Base-by-base conservation (phyloP, 148 eudicot genomes). In the Pharnaceum exiguum region DNA sequence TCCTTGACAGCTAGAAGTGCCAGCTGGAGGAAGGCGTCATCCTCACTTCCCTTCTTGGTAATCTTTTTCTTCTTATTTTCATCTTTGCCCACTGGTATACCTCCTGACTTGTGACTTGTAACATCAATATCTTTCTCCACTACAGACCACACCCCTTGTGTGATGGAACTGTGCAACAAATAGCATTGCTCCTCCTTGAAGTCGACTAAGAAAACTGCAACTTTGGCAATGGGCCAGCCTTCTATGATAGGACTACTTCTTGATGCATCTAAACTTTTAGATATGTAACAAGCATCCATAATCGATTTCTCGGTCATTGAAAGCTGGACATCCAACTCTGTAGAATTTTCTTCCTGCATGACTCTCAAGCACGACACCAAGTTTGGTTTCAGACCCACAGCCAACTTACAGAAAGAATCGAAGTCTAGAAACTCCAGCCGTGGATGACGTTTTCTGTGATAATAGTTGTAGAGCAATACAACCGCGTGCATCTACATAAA, bases 391-490 rank as follows among this genome's bases (percentile, higher is more conserved):
- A 85, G 52, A 57, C 27, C 61, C 42, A 79, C 61, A 46, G 96
- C 81, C 71, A 87, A 52, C 74, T 81, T 77, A 83, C 88, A 81
- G 71, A 91, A 91, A 35, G 86, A 58, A 28, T 67, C 69, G 65
- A 82, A 85, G 11, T 72, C 78, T 62, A 91, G 51, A 75, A 75
- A 77, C 62, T 71, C 75, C 27, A 73, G 67, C 36, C 68, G 62
- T n/a, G 69, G 82, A 26, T 83, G 57, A 23, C 44, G 71, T 71
- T 79, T 85, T 58, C 87, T 68, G 55, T 85, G 93, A 77, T 87
- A 85, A 60, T 91, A 91, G 71, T 85, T 85, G 80, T 91, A 87
- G 37, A 91, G 90, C 60, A 91, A 52, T 70, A 85, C 98, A 48
- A 81, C 94, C 42, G 98, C 96, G 70, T 87, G 90, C 71, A 87